These are phyloP conservation scores for Aspergillus sp. DNA, from an alignment of 2,329 filamentous ascomycete species.

Conservation along the genomic window DNA sequence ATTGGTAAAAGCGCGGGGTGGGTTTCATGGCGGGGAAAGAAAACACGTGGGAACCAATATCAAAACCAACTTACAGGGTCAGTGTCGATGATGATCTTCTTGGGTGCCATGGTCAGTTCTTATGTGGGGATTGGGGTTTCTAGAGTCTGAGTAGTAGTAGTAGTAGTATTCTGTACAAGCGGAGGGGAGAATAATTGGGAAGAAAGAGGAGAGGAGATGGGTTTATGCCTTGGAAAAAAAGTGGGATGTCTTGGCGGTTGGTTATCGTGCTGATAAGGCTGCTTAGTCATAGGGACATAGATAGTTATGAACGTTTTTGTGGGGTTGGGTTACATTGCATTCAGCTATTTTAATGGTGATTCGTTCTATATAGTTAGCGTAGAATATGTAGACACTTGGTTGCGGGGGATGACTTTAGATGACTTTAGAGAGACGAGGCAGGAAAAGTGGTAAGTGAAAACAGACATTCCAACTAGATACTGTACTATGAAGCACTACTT, in stretches of 20 bases:
- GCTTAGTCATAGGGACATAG: not conserved
- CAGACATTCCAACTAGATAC: too few species aligned
- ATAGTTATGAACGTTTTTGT: too few species aligned
- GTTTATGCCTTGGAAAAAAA: not conserved
- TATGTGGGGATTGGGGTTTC: not conserved
- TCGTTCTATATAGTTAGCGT: too few species aligned
- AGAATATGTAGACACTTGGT: too few species aligned
- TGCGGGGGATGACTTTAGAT: too few species aligned
- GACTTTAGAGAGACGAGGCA: too few species aligned
- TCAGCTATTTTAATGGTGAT: too few species aligned
- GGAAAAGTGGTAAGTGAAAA: too few species aligned
- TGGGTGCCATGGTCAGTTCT: constrained; percentile 22
- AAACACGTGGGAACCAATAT: not conserved
- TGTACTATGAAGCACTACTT: too few species aligned
- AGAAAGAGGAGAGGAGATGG: too few species aligned
- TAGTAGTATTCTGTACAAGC: not conserved
- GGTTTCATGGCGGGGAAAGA: not conserved
- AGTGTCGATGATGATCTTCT: constrained; percentile 91
- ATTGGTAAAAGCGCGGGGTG: not conserved
- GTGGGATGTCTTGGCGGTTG: not conserved
- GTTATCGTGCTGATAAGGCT: not conserved
- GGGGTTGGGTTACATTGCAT: too few species aligned
- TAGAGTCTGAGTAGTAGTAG: not conserved
- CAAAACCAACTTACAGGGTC: constrained; percentile 66
- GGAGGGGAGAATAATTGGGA: not conserved